Evolutionary conservation across 805 yeast species (phyloP), one percentile per base, ranked within the genome.

Genomic region (Diddensiella santjacobensis): DNA sequence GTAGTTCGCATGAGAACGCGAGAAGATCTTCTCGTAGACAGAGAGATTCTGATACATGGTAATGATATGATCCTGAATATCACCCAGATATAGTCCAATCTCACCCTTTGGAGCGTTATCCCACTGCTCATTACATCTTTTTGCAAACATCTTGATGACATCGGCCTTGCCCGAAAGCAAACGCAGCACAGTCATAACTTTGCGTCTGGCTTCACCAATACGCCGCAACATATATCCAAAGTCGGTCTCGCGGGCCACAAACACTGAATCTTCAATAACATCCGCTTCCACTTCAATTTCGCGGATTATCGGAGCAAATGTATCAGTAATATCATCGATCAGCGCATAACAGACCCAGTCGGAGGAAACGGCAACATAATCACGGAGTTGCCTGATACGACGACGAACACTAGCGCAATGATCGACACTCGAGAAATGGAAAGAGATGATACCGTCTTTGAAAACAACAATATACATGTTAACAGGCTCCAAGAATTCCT

Each of bases 11-110:
- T 91, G 97, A 1, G 95, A 84, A 57, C 97, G 78, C 40, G 95
- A 82, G 63, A 91, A 84, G 59, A 91, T 91, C 75, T 90, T 90
- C 64, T 91, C 99, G 63, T 88, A 90, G 2, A 95, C 86, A 38
- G 83, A 68, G 63, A 91, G 74, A 61, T 88, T 90, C 69, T 89
- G 96, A 67, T 81, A 85, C 97, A 91, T 91, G 15, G 98, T 91
- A 50, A 90, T 82, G 60, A 91, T 85, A 77, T 90, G 98, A 74
- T 90, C 97, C 69, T 89, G 96, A 63, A 90, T 90, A 79, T 90
- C 98, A 49, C 96, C 96, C 53, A 90, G 69, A 66, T 87, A 91
- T 54, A 90, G 73, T 0, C 95, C 96, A 68, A 90, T 90, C 60
- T 91, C 97, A 22, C 85, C 91, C 60, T 95, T 77, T 44, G 96